These are phyloP conservation scores for Nyssa sinensis DNA, from an alignment of 148 eudicot genomes.

Conservation along the genomic window DNA sequence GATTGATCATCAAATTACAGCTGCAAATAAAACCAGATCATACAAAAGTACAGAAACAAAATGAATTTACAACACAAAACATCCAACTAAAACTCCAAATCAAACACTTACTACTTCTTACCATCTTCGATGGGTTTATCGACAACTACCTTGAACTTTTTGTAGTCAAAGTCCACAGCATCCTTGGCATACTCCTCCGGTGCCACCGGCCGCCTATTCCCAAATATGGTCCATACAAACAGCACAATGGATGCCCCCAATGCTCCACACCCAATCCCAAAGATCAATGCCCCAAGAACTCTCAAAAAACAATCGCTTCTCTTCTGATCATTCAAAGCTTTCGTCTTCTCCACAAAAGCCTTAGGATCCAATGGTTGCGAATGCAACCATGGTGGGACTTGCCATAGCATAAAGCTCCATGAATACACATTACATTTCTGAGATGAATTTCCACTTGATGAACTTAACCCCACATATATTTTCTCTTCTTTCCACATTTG, in stretches of 20 bases:
- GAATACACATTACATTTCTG: slow-evolving; percentile 55
- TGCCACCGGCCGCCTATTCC: slow-evolving; percentile 49
- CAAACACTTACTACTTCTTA: too few species aligned
- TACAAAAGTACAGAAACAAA: background rate
- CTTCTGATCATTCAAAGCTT: slow-evolving; percentile 28
- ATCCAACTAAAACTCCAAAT: background rate
- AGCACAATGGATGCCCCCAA: slow-evolving; percentile 54
- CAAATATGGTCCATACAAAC: slow-evolving; percentile 53
- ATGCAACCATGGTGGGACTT: slow-evolving; percentile 70
- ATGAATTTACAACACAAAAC: background rate
- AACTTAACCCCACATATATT: slow-evolving; percentile 53
- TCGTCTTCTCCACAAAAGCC: slow-evolving; percentile 23
- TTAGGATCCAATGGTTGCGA: slow-evolving; percentile 78
- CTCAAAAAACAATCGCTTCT: slow-evolving; percentile 47
- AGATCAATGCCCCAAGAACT: slow-evolving; percentile 51
- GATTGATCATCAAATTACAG: slow-evolving; percentile 23
- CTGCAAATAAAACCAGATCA: background rate
- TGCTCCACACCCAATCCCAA: slow-evolving; percentile 79
- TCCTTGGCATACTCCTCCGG: slow-evolving; percentile 57
- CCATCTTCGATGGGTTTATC: slow-evolving; percentile 37
- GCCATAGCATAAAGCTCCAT: slow-evolving; percentile 67
- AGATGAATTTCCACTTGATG: slow-evolving; percentile 57
- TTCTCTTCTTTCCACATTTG: slow-evolving; percentile 42
- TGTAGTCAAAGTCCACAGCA: slow-evolving; percentile 35
- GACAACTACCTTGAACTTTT: slow-evolving; percentile 41